These are phyloP conservation scores for Metarhizium album DNA, from an alignment of 2,329 filamentous ascomycete genomes.

Conservation along the genomic window DNA sequence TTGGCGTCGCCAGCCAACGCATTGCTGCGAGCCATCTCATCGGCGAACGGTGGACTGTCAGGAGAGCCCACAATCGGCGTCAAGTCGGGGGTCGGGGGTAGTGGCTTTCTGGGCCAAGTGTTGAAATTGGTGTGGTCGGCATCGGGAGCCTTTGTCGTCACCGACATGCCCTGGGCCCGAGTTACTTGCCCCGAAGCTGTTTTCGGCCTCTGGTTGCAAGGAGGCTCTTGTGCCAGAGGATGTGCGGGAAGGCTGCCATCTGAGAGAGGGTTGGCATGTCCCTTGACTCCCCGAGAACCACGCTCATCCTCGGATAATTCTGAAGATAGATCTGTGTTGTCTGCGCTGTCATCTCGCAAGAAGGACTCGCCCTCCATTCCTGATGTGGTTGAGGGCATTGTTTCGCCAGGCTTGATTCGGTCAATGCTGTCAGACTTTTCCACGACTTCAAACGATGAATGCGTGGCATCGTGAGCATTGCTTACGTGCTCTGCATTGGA, in stretches of 20 bases:
- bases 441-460: slow-evolving; percentile 44
- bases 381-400: slow-evolving; percentile 14
- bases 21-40: slow-evolving; percentile 20
- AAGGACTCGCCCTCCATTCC: slow-evolving; percentile 30
- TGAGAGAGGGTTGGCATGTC: slow-evolving; percentile 15
- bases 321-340: slow-evolving; percentile 50
- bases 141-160: slow-evolving; percentile 5
- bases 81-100: slow-evolving; percentile 34
- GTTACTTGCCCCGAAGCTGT: slow-evolving; percentile 37
- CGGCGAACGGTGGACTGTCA: slow-evolving; percentile 11
- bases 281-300: slow-evolving; percentile 30
- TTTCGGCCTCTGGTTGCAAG: slow-evolving; percentile 6
- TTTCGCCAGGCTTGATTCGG: slow-evolving; percentile 26
- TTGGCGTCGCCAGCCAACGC: slow-evolving; percentile 26
- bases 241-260: slow-evolving; percentile 20
- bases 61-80: slow-evolving; percentile 33
- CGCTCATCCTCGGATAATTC: slow-evolving; percentile 46
- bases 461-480: slow-evolving; percentile 17
- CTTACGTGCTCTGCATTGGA: slow-evolving; percentile 9
- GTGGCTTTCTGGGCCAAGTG: slow-evolving; percentile 11
- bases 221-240: slow-evolving; percentile 15
- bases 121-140: neutral
- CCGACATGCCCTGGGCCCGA: slow-evolving; percentile 32
- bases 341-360: slow-evolving; percentile 39
- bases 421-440: slow-evolving; percentile 43